Percentiles rank a stretch among this genome's conserved stretches.
Evolutionary conservation across 140 eudicot genomes (phyloP).

Genomic region (Bidens hawaiensis): DNA sequence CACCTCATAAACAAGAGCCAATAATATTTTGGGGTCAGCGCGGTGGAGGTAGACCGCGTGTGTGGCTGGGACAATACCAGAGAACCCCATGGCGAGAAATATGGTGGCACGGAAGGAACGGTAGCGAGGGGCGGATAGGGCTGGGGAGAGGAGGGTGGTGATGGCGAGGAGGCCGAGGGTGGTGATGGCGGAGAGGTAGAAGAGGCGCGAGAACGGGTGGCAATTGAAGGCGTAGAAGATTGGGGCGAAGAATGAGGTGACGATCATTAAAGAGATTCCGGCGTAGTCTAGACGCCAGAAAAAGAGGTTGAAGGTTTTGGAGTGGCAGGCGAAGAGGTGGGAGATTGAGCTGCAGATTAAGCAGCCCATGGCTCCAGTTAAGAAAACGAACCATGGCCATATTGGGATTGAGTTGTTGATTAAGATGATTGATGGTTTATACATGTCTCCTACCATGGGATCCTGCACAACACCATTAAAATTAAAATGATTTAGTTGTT

Average conservation of each 20-base stretch:
- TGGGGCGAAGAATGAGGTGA: conserved; percentile 86
- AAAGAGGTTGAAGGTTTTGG: conserved; percentile 56
- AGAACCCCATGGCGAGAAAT: conserved; percentile 86
- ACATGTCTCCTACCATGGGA: conserved; percentile 29
- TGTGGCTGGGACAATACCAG: conserved; percentile 73
- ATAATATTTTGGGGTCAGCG: conserved; percentile 40
- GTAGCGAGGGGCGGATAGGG: conserved; percentile 63
- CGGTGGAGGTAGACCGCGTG: conserved; percentile 59
- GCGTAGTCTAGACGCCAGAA: conserved; percentile 94
- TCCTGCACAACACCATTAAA: conserved; percentile 40
- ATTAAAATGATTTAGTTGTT: no score
- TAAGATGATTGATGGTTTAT: conserved; percentile 38
- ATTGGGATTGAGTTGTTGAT: conserved; percentile 36
- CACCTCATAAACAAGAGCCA: conserved; percentile 66
- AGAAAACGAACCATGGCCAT: conserved; percentile 95
- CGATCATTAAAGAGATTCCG: conserved; percentile 92
- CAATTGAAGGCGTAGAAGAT: conserved; percentile 70
- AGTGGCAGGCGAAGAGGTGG: conserved; percentile 86
- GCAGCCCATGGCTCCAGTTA: conserved; percentile 84
- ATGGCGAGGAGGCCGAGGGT: conserved; percentile 57
- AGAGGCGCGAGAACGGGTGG: conserved; percentile 53
- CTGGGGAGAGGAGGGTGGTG: conserved; percentile 71
- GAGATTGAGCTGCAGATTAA: conserved; percentile 74
- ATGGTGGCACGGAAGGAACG: conserved; percentile 67
- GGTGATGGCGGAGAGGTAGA: conserved; percentile 75